A percentile compares a stretch with the other conserved stretches of the same genome.
These are phyloP conservation scores for Sphaerulina musiva DNA, from an alignment of 2,329 filamentous ascomycete species.

Conservation along the genomic window DNA sequence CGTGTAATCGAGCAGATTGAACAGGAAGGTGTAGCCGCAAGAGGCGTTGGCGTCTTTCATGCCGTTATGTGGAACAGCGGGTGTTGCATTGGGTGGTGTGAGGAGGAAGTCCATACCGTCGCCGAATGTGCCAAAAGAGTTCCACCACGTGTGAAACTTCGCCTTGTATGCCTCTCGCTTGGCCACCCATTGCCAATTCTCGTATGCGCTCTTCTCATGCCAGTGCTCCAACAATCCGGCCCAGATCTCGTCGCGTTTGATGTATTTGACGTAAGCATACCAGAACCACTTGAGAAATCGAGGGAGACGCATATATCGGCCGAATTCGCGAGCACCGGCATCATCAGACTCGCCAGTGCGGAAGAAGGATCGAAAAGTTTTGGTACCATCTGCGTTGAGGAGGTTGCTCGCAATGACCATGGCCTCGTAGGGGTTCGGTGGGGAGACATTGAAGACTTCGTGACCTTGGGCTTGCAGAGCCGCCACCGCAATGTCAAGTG, in stretches of 20 bases:
- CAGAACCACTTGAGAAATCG: slow-evolving; percentile 74
- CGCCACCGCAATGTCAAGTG: slow-evolving; percentile 61
- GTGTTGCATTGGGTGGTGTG: slow-evolving; percentile 81
- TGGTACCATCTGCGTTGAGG: slow-evolving; percentile 76
- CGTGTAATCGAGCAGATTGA: slow-evolving; percentile 85
- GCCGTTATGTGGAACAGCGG: slow-evolving; percentile 75
- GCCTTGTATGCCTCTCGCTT: slow-evolving; percentile 71
- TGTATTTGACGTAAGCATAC: slow-evolving; percentile 81
- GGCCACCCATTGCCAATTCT: slow-evolving; percentile 76
- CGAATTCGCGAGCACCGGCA: slow-evolving; percentile 67
- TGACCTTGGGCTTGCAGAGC: slow-evolving; percentile 69
- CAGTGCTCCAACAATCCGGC: slow-evolving; percentile 69
- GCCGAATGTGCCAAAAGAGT: slow-evolving; percentile 45
- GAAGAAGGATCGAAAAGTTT: slow-evolving; percentile 71
- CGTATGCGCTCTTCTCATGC: slow-evolving; percentile 63
- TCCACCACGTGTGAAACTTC: slow-evolving; percentile 82
- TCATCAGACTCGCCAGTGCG: slow-evolving; percentile 74
- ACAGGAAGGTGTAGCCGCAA: slow-evolving; percentile 90
- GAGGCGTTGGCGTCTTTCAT: slow-evolving; percentile 81
- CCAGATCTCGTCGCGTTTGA: slow-evolving; percentile 69
- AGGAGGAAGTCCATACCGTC: slow-evolving; percentile 65
- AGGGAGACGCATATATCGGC: slow-evolving; percentile 65
- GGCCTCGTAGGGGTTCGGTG: slow-evolving; percentile 58
- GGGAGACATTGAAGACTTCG: slow-evolving; percentile 58
- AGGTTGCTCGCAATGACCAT: slow-evolving; percentile 71